Conservation (phyloP, 441 rosid species). For the Pelargonium citronellum region DNA sequence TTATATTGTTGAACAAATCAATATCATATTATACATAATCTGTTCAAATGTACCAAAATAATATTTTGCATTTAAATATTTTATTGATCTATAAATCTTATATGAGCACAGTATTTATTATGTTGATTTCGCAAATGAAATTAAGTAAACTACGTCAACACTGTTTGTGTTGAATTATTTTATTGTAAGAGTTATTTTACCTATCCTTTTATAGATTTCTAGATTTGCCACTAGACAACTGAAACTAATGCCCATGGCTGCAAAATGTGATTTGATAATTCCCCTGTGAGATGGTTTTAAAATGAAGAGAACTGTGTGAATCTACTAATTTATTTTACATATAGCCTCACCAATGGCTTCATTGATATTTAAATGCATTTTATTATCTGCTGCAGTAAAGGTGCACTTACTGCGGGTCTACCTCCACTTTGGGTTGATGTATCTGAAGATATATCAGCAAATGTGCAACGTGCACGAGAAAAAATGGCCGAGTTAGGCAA, state of each 20-base stretch:
- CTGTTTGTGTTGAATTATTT: no score
- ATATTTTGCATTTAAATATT: no score
- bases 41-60: no score
- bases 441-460: conserved; percentile 71
- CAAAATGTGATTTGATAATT: background rate
- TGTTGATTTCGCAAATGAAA: no score
- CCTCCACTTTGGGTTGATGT: conserved; percentile 93
- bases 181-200: no score
- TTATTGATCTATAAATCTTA: no score
- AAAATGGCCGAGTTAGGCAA: conserved; percentile 71
- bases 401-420: conserved; percentile 60
- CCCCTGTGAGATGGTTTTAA: background rate
- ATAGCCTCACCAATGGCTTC: background rate
- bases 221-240: background rate
- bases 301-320: background rate
- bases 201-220: no score
- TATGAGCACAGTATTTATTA: no score
- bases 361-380: background rate
- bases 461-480: conserved; percentile 58
- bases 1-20: no score
- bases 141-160: no score
- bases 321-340: background rate
- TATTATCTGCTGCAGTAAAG: conserved; percentile 45
- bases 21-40: no score
- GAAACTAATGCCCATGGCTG: background rate